Evolutionary conservation across 192 early-diverging fungal species (phyloP).

Genomic region (Phycomyces blakesleeanus): DNA sequence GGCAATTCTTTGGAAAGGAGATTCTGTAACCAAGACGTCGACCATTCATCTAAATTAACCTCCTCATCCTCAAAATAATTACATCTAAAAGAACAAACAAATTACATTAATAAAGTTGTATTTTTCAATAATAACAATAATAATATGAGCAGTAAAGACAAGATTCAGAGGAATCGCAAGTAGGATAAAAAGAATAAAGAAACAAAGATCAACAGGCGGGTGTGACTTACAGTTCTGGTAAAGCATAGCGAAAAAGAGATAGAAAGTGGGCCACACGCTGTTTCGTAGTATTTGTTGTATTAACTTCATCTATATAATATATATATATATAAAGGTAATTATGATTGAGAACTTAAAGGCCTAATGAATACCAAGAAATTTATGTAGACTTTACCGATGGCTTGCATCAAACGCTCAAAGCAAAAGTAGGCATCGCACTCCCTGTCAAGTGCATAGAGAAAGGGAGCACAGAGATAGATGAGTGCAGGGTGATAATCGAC

Average conservation of each 20-base stretch:
- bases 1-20: constrained; percentile 79
- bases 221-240: constrained; percentile 88
- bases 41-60: constrained; percentile 83
- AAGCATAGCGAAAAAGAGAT: constrained; percentile 74
- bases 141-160: too few relatives aligned
- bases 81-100: constrained; percentile 40
- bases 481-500: constrained; percentile 74
- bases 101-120: too few relatives aligned
- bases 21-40: constrained; percentile 77
- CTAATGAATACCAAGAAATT: too few relatives aligned
- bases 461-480: constrained; percentile 80
- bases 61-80: constrained; percentile 95
- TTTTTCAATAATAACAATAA: too few relatives aligned
- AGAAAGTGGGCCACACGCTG: constrained; percentile 82
- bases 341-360: background rate
- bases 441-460: constrained; percentile 66
- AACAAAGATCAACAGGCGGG: too few relatives aligned
- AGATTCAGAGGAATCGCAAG: too few relatives aligned
- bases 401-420: constrained; percentile 73
- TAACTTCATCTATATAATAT: constrained; percentile 58
- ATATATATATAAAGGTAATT: too few relatives aligned
- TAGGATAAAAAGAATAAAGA: too few relatives aligned
- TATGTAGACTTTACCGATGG: constrained; percentile 48
- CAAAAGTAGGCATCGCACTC: constrained; percentile 82
- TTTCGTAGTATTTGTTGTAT: constrained; percentile 60